phyloP scores from a whole-genome alignment of 495 filamentous ascomycete genomes.

The Aspergillus asperescens region DNA sequence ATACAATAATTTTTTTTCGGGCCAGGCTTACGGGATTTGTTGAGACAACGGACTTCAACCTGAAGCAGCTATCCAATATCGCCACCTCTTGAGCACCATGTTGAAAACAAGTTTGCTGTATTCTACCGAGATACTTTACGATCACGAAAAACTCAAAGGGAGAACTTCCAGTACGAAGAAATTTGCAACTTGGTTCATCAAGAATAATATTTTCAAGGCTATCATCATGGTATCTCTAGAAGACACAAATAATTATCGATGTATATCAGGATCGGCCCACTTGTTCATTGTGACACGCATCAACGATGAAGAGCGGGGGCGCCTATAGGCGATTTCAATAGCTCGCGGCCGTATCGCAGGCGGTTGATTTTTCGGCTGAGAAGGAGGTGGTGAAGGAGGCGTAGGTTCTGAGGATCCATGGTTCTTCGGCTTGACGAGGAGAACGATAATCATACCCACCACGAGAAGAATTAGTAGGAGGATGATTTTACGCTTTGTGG shows the following conservation, averaged over 20 bases:
- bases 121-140: too few species aligned
- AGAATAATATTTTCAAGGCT: slow-evolving; percentile 8
- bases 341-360: slow-evolving; percentile 6
- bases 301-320: slow-evolving; percentile 16
- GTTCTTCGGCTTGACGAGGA: slow-evolving; percentile 76
- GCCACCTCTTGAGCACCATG: too few species aligned
- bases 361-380: slow-evolving; percentile 12
- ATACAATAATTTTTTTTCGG: background rate
- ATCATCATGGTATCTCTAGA: slow-evolving; percentile 18
- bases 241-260: slow-evolving; percentile 23
- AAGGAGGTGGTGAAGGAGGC: slow-evolving; percentile 16
- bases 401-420: slow-evolving; percentile 26
- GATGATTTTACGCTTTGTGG: slow-evolving; percentile 86
- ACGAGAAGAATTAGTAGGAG: slow-evolving; percentile 79
- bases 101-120: too few species aligned
- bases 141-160: too few species aligned
- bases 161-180: background rate
- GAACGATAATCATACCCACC: slow-evolving; percentile 77
- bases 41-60: background rate
- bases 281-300: slow-evolving; percentile 28
- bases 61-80: too few species aligned
- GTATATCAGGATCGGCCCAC: slow-evolving; percentile 41
- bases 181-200: background rate
- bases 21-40: background rate
- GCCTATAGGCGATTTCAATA: slow-evolving; percentile 10